Evolutionary conservation across 2,329 filamentous ascomycete species (phyloP), one percentile per base, ranked within the genome.

Genomic region (Pseudocercospora vitis): DNA sequence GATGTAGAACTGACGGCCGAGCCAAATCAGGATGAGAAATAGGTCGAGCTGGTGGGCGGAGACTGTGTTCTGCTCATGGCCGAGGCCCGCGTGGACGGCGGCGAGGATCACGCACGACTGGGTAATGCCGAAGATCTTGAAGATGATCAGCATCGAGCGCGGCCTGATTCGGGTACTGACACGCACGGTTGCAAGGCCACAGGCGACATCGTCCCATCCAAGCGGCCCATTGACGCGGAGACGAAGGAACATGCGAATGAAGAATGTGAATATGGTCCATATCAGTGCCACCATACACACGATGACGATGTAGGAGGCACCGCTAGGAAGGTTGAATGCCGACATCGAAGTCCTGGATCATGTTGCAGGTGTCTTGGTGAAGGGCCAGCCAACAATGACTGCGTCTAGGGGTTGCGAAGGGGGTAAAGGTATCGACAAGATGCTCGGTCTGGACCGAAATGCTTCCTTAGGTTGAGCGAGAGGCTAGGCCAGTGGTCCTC

Each of bases 201-300:
- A 68, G 4, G 61, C 53, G 24, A 46, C 52, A 48, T 68, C 65
- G 28, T 68, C 66, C 35, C 51, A 61, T 8, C 65, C 63, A 11
- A 67, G 58, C 0, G 66, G 66, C 1, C 65, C 65, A 26, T 65
- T 67, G 58, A 68, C 58, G 47, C 57, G 62, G 3, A 58, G 21
- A 9, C 66, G 61, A 8, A 68, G 58, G 57, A 65, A 66, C 1
- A 63, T 16, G 4, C 66, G 64, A 33, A 68, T 61, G 7, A 51
- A n/a, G 39, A 63, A 63, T 21, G 61, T 57, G 18, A 65, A 48
- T 12, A 60, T 37, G 1, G 63, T 58, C 61, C 59, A 67, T 37
- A 61, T 45, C 24, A 61, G 50, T n/a, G 50, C 62, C 3, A 64
- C 65, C 14, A 53, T 21, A 21, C 52, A 55, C 40, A 58, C 56